These are phyloP conservation scores for Corylus americana DNA, from an alignment of 306 rosid genomes.

Conservation along the genomic window DNA sequence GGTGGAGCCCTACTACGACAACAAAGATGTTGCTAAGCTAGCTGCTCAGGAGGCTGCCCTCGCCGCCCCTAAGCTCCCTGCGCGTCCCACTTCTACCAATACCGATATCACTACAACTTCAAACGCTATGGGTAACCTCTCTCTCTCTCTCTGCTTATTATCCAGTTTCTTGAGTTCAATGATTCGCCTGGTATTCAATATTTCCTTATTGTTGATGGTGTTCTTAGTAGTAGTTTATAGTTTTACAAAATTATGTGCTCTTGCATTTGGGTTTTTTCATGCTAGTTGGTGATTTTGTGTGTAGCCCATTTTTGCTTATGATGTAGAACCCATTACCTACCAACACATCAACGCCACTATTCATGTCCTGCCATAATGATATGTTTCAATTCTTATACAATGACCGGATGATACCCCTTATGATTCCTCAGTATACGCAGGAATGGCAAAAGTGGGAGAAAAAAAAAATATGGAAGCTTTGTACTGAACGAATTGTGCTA, in stretches of 20 bases:
- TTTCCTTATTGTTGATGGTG: too few relatives aligned
- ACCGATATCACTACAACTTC: constrained; percentile 15
- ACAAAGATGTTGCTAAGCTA: constrained; percentile 83
- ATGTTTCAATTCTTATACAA: too few relatives aligned
- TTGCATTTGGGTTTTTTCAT: too few relatives aligned
- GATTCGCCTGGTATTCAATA: neutral
- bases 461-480: too few relatives aligned
- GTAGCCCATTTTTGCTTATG: neutral
- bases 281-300: neutral
- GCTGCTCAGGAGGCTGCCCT: constrained; percentile 93
- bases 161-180: neutral
- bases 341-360: too few relatives aligned
- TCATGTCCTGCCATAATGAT: too few relatives aligned
- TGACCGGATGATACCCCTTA: too few relatives aligned
- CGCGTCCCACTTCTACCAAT: constrained; percentile 26
- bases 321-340: neutral
- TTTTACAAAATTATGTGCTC: neutral
- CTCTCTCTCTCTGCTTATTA: neutral
- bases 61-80: constrained; percentile 85
- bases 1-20: constrained; percentile 76
- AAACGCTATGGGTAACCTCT: constrained; percentile 43
- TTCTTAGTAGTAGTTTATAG: neutral
- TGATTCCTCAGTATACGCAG: too few relatives aligned
- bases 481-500: too few relatives aligned
- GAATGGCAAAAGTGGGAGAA: too few relatives aligned